phyloP scores from a whole-genome alignment of 148 eudicot species.

The Chenopodium suecicum region DNA sequence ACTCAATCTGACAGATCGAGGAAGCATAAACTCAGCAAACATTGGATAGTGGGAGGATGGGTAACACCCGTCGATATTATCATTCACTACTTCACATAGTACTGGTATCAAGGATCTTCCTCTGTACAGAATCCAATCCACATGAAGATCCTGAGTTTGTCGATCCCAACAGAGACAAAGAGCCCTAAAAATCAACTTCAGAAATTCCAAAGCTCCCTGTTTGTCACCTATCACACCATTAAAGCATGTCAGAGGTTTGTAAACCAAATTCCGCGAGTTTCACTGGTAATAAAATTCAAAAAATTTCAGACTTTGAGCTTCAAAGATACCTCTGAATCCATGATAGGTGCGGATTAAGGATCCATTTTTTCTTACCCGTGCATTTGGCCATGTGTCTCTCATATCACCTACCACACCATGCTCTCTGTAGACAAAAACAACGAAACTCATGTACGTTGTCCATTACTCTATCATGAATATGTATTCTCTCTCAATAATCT shows the following conservation, averaged over 20 bases:
- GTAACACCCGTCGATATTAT: slow-evolving; percentile 77
- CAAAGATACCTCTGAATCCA: slow-evolving; percentile 82
- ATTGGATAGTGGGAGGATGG: slow-evolving; percentile 96
- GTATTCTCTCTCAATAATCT: background rate
- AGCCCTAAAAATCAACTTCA: slow-evolving; percentile 87
- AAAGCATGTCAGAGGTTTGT: slow-evolving; percentile 6
- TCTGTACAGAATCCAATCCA: slow-evolving; percentile 87
- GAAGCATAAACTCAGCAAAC: slow-evolving; percentile 91
- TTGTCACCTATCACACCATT: slow-evolving; percentile 59
- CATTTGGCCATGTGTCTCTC: slow-evolving; percentile 98
- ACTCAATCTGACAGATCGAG: slow-evolving; percentile 72
- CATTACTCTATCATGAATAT: background rate
- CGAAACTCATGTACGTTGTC: background rate
- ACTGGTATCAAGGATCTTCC: slow-evolving; percentile 88
- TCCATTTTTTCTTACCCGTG: slow-evolving; percentile 82
- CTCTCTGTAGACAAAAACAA: slow-evolving; percentile 48
- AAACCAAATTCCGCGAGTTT: background rate
- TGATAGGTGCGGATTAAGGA: slow-evolving; percentile 89
- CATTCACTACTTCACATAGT: slow-evolving; percentile 82
- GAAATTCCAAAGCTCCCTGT: slow-evolving; percentile 85
- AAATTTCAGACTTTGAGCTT: background rate
- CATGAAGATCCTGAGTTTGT: slow-evolving; percentile 93
- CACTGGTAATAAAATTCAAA: no score
- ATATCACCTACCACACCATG: slow-evolving; percentile 93
- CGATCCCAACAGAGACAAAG: slow-evolving; percentile 99